phyloP scores from a whole-genome alignment of 1,284 basidiomycete genomes.

The Rhodotorula mucilaginosa region DNA sequence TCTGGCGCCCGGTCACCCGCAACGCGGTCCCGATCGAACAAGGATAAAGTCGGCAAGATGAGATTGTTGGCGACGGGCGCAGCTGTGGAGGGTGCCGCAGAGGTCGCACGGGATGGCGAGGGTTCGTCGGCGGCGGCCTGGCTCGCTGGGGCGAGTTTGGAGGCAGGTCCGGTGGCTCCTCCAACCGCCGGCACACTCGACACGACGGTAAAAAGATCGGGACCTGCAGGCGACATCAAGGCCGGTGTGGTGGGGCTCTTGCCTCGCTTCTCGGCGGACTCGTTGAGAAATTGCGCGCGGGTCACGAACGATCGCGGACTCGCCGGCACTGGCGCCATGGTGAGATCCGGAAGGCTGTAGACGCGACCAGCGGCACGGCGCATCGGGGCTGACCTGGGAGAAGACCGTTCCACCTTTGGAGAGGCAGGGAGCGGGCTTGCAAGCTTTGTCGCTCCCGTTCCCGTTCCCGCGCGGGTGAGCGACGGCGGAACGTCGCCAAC shows the following conservation, averaged over 20 bases:
- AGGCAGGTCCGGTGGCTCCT: not conserved
- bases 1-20: not conserved
- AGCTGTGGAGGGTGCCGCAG: not conserved
- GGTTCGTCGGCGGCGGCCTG: not conserved
- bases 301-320: not conserved
- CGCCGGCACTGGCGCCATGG: not conserved
- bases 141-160: not conserved
- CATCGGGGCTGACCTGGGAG: conserved; percentile 19
- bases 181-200: not conserved
- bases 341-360: conserved; percentile 1
- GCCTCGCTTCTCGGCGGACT: not conserved
- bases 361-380: conserved; percentile 11
- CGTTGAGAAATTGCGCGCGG: not conserved
- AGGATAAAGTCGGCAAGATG: not conserved
- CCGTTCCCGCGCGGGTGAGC: no score
- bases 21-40: not conserved
- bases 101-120: not conserved
- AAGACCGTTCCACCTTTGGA: not conserved
- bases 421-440: not conserved
- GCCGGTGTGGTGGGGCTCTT: not conserved
- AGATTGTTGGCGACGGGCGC: not conserved
- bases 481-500: no score
- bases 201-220: no score
- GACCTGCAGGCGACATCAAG: no score
- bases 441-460: not conserved